phyloP scores from a whole-genome alignment of 177 flowering plant species.

The Vitis hybrid region DNA sequence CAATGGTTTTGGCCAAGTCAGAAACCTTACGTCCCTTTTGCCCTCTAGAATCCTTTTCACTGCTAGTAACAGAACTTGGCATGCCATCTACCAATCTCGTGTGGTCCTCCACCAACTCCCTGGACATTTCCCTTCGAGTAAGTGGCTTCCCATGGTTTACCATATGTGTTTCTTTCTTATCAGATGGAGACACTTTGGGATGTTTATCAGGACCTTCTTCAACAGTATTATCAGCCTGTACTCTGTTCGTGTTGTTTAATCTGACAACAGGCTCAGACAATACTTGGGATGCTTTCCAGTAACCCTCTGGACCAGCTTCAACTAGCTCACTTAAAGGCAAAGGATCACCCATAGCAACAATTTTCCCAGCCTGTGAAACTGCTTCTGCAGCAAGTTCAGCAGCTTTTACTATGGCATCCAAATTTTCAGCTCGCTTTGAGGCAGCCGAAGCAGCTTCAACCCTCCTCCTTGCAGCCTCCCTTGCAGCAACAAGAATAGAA shows the following conservation, averaged over 20 bases:
- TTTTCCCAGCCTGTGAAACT: constrained; percentile 82
- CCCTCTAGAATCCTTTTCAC: constrained; percentile 30
- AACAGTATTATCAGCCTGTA: constrained; percentile 13
- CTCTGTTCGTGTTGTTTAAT: constrained; percentile 18
- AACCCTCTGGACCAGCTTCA: constrained; percentile 69
- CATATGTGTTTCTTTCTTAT: constrained; percentile 15
- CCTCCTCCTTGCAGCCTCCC: constrained; percentile 73
- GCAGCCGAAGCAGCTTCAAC: constrained; percentile 93
- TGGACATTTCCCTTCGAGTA: constrained; percentile 23
- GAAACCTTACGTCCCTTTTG: constrained; percentile 31
- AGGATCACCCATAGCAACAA: constrained; percentile 86
- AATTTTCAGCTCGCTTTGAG: constrained; percentile 78
- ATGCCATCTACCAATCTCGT: constrained; percentile 29
- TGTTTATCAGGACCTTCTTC: constrained; percentile 19
- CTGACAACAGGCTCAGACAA: constrained; percentile 26
- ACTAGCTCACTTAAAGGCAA: constrained; percentile 57
- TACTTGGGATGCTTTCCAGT: constrained; percentile 48
- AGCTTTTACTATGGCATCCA: constrained; percentile 89
- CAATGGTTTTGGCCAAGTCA: constrained; percentile 32
- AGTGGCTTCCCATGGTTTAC: constrained; percentile 16
- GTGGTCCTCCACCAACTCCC: constrained; percentile 25
- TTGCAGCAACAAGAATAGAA: constrained; percentile 70
- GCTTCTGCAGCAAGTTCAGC: constrained; percentile 96
- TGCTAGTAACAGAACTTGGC: constrained; percentile 21
- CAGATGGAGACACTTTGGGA: constrained; percentile 23